Evolutionary conservation across 2,329 filamentous ascomycete genomes (phyloP), one percentile per base, ranked within the genome.

Genomic region (Neoarthrinium moseri): DNA sequence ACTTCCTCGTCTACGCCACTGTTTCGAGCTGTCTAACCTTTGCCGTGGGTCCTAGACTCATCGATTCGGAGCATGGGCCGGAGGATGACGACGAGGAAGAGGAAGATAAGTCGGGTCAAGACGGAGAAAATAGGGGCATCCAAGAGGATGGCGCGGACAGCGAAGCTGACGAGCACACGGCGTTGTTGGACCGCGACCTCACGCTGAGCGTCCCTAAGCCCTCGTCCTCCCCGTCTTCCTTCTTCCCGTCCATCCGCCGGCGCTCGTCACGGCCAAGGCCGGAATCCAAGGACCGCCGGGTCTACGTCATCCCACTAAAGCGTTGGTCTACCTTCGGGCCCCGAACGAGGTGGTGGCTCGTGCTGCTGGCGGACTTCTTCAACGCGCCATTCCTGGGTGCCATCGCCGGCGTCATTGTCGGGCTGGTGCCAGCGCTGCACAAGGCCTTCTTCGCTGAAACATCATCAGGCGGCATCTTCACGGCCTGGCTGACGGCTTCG

Each of bases 1-100:
- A 84, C 60, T 85, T 87, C 56, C 64, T 87, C 4, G 75, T 87
- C 48, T 85, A 82, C 51, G 75, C 82, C 4, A 84, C 84, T 45
- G 70, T 86, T 8, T 76, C 74, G 33, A 84, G 82, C 55, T 80
- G 75, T 43, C 63, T 86, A 48, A 86, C 82, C 0, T 87, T 86
- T 58, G 79, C 79, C 0, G 65, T 86, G 3, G 83, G 82, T 0
- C 82, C 83, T 1, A 67, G 73, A 11, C 65, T 86, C 30, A 71
- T 86, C 37, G 75, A 78, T 51, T 62, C 59, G 0, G 67, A 70
- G 46, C 58, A 68, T 41, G 61, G 59, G 1, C 65, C 69, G 1
- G 62, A 69, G 7, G 50, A 61, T 2, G 54, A 58, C 6, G 56
- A 60, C 5, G 55, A 62, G 2, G 55, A 59, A 5, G 52, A 50